Percentiles rank a stretch among this genome's conserved stretches.
phyloP scores from a whole-genome alignment of 2,329 filamentous ascomycete species.

The Dactylellina cionopaga region DNA sequence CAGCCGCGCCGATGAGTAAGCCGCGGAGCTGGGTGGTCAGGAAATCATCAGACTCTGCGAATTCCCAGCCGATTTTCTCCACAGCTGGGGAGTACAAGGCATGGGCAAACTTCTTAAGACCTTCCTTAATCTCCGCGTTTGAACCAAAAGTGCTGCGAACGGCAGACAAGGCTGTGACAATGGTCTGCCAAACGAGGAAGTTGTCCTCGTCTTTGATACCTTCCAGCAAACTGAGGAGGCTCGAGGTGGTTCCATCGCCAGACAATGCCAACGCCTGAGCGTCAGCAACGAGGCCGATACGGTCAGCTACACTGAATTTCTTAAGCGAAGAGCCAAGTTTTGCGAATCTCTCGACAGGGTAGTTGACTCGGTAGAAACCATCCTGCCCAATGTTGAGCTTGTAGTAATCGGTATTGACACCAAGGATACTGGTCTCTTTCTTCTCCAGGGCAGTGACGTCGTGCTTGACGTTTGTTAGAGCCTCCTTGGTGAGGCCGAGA shows the following conservation, averaged over 20 bases:
- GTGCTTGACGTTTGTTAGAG: conserved; percentile 64
- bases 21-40: conserved; percentile 84
- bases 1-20: conserved; percentile 79
- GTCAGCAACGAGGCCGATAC: conserved; percentile 90
- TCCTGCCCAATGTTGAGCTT: conserved; percentile 91
- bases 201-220: conserved; percentile 84
- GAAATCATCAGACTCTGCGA: conserved; percentile 79
- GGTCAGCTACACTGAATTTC: conserved; percentile 83
- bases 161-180: conserved; percentile 77
- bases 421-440: conserved; percentile 79
- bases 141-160: conserved; percentile 87
- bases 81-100: conserved; percentile 79
- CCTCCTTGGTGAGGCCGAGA: conserved; percentile 81
- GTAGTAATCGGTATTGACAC: conserved; percentile 83
- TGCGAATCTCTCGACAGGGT: conserved; percentile 81
- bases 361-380: conserved; percentile 92
- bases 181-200: conserved; percentile 89
- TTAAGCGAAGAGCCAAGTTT: conserved; percentile 82
- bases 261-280: conserved; percentile 88
- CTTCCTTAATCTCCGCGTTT: conserved; percentile 72
- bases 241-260: conserved; percentile 82
- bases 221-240: conserved; percentile 82
- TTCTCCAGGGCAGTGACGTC: conserved; percentile 75
- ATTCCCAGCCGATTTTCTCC: conserved; percentile 86
- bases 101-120: conserved; percentile 79